phyloP scores from a whole-genome alignment of 192 early-diverging fungal species.

The Thamnidium elegans region DNA sequence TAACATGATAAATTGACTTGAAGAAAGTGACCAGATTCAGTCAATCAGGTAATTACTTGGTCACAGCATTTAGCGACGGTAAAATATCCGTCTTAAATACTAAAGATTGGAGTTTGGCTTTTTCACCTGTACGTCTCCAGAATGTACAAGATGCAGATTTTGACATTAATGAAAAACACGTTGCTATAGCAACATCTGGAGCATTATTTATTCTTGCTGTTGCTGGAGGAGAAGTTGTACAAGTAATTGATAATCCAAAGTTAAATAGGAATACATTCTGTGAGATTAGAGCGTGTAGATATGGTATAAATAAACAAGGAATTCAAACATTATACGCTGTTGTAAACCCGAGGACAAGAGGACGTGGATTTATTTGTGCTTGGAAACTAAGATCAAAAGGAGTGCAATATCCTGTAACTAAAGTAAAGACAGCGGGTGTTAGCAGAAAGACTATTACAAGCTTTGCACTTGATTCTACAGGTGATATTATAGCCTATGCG shows the following conservation, averaged over 20 bases:
- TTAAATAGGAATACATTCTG: constrained; percentile 10
- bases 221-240: constrained; percentile 1
- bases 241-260: constrained; percentile 19
- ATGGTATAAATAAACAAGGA: neutral
- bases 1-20: too few relatives aligned
- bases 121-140: too few relatives aligned
- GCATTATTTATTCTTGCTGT: constrained; percentile 8
- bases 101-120: too few relatives aligned
- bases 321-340: constrained; percentile 8
- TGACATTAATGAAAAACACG: constrained; percentile 1
- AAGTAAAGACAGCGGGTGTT: constrained; percentile 3
- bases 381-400: constrained; percentile 4
- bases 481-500: constrained; percentile 18
- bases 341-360: constrained; percentile 7
- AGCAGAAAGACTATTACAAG: constrained; percentile 16
- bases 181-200: constrained; percentile 1
- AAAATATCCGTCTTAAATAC: too few relatives aligned
- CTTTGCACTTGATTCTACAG: constrained; percentile 1
- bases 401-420: constrained; percentile 11
- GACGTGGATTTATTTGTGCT: constrained; percentile 15
- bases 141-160: constrained; percentile 2
- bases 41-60: too few relatives aligned
- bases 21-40: too few relatives aligned
- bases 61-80: too few relatives aligned
- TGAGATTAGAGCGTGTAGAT: constrained; percentile 14